Conservation (phyloP, 1,284 basidiomycete genomes). For the Lignosus rhinocerotis region DNA sequence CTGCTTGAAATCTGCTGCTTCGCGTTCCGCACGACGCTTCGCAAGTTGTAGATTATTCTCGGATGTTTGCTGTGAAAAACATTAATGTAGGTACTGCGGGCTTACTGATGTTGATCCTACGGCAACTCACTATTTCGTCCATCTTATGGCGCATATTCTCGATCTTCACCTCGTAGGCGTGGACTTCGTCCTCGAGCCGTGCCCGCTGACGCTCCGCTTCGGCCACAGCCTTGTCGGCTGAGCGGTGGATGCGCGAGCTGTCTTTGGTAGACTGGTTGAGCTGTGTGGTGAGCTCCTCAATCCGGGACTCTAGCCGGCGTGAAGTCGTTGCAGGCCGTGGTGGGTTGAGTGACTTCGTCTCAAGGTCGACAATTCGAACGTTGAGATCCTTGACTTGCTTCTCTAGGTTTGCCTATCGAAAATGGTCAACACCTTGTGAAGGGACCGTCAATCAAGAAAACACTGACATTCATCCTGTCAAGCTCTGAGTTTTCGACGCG, state of each 20-base stretch:
- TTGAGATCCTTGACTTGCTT: slow-evolving; percentile 84
- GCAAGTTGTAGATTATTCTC: slow-evolving; percentile 66
- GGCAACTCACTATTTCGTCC: slow-evolving; percentile 54
- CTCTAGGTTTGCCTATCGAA: slow-evolving; percentile 69
- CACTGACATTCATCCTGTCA: slow-evolving; percentile 73
- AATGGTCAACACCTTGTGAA: neutral
- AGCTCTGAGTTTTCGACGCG: slow-evolving; percentile 78
- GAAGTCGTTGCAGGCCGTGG: slow-evolving; percentile 58
- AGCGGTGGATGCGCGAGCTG: slow-evolving; percentile 47
- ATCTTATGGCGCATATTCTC: slow-evolving; percentile 54
- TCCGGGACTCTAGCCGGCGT: slow-evolving; percentile 61
- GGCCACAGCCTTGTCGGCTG: slow-evolving; percentile 55
- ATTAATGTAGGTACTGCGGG: neutral
- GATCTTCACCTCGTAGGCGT: slow-evolving; percentile 58
- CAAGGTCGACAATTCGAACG: slow-evolving; percentile 77
- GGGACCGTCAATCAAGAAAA: neutral
- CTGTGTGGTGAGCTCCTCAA: slow-evolving; percentile 72
- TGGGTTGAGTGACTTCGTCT: slow-evolving; percentile 70
- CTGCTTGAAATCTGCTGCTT: slow-evolving; percentile 72
- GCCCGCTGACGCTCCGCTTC: slow-evolving; percentile 62
- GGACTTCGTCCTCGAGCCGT: slow-evolving; percentile 67
- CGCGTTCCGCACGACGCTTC: slow-evolving; percentile 75
- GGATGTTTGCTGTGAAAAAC: slow-evolving; percentile 62
- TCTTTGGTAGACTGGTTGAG: slow-evolving; percentile 54
- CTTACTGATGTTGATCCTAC: neutral